A percentile compares a stretch with the other conserved stretches of the same genome.
Evolutionary conservation across 2,329 filamentous ascomycete genomes (phyloP).

Genomic region (Chaetomiaceae sp.): DNA sequence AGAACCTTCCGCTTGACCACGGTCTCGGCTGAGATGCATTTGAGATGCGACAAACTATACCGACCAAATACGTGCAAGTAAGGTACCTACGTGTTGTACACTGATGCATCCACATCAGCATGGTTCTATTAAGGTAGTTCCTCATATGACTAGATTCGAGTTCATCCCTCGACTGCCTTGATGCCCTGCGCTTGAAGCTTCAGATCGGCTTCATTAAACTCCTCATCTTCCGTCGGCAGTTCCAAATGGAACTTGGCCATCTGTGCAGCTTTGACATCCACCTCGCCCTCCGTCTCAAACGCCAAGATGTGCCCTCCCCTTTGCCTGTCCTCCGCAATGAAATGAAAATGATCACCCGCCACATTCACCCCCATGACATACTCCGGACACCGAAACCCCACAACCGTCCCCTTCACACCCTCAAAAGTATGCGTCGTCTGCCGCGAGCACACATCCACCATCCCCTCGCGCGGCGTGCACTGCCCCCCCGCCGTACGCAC

Average conservation of each 20-base stretch:
- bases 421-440: conserved; percentile 28
- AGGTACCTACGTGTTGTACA: too few relatives aligned
- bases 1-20: too few relatives aligned
- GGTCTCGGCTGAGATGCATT: too few relatives aligned
- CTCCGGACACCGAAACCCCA: conserved; percentile 30
- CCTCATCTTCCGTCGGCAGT: conserved; percentile 29
- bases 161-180: conserved; percentile 28
- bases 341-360: conserved; percentile 31
- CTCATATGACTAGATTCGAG: neutral
- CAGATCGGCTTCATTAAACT: conserved; percentile 29
- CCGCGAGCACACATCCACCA: conserved; percentile 26
- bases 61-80: too few relatives aligned
- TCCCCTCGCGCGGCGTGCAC: conserved; percentile 23
- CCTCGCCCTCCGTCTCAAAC: conserved; percentile 28
- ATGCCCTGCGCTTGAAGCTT: conserved; percentile 27
- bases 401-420: conserved; percentile 25
- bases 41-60: too few relatives aligned
- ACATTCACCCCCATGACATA: conserved; percentile 32
- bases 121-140: too few relatives aligned
- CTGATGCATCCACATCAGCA: too few relatives aligned
- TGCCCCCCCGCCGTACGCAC: conserved; percentile 31
- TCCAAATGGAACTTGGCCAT: conserved; percentile 29
- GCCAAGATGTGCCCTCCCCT: conserved; percentile 30
- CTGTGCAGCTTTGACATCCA: conserved; percentile 26
- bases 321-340: conserved; percentile 29